Evolutionary conservation across 2,329 filamentous ascomycete genomes (phyloP).

Genomic region (Hymenoscyphus fructigenus): DNA sequence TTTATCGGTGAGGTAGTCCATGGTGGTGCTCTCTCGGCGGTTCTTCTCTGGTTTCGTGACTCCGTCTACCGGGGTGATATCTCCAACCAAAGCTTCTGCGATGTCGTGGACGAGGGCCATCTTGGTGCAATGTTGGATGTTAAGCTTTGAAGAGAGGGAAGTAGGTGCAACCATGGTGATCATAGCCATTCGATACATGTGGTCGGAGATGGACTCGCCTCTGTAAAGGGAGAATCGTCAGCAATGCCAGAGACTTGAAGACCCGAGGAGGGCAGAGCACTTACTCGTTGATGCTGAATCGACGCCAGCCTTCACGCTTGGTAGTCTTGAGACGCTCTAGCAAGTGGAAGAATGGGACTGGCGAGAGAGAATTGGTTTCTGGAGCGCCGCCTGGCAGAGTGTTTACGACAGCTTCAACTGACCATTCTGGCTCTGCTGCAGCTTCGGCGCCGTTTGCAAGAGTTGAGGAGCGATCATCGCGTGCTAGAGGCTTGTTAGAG

Average conservation of each 20-base stretch:
- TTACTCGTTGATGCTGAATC: slow-evolving; percentile 67
- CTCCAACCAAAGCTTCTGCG: slow-evolving; percentile 91
- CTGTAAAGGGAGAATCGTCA: slow-evolving; percentile 38
- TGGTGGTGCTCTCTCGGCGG: slow-evolving; percentile 80
- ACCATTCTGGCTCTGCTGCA: slow-evolving; percentile 45
- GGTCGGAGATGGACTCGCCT: slow-evolving; percentile 91
- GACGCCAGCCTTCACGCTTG: slow-evolving; percentile 92
- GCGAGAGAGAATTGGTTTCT: slow-evolving; percentile 63
- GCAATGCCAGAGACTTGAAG: neutral
- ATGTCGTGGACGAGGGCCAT: slow-evolving; percentile 98
- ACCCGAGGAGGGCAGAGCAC: neutral
- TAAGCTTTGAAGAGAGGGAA: slow-evolving; percentile 66
- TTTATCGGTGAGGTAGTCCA: slow-evolving; percentile 77
- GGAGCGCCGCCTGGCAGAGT: slow-evolving; percentile 61
- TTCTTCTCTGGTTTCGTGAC: slow-evolving; percentile 86
- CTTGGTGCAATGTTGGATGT: slow-evolving; percentile 81
- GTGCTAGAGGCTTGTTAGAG: neutral
- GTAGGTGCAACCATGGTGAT: slow-evolving; percentile 90
- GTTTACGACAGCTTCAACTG: slow-evolving; percentile 62
- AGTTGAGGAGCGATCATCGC: slow-evolving; percentile 5
- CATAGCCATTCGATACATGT: slow-evolving; percentile 99
- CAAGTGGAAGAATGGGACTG: slow-evolving; percentile 90
- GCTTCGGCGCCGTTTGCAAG: neutral
- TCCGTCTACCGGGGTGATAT: slow-evolving; percentile 91
- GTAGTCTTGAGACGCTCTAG: slow-evolving; percentile 94